Evolutionary conservation across 345 rosid genomes (phyloP).

Genomic region (Pistacia integerrima): DNA sequence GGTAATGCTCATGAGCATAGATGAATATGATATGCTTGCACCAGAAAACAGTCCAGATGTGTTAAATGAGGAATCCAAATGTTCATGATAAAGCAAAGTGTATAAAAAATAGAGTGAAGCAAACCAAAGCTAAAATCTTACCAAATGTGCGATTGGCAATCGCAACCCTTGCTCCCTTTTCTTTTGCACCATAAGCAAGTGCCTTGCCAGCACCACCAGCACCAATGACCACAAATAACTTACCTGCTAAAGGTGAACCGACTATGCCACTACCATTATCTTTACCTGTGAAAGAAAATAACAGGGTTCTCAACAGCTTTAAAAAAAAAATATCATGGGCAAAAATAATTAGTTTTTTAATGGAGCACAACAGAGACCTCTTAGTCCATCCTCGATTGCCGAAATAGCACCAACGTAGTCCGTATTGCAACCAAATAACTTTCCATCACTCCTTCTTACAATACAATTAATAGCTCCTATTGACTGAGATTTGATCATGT

Average conservation of each 20-base stretch:
- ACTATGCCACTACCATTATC: constrained; percentile 28
- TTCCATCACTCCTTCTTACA: constrained; percentile 75
- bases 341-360: constrained; percentile 10
- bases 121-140: constrained; percentile 27
- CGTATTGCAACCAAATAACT: constrained; percentile 79
- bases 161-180: constrained; percentile 80
- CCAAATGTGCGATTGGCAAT: constrained; percentile 92
- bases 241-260: constrained; percentile 72
- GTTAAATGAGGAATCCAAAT: not conserved
- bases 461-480: constrained; percentile 97
- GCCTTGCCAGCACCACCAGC: constrained; percentile 98
- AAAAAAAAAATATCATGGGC: constrained; percentile 16
- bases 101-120: not conserved
- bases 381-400: constrained; percentile 92
- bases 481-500: constrained; percentile 50
- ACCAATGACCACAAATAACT: constrained; percentile 86
- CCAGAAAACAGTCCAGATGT: not conserved
- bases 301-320: constrained; percentile 5
- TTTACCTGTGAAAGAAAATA: constrained; percentile 43
- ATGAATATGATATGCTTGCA: constrained; percentile 1
- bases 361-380: constrained; percentile 46
- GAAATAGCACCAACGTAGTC: constrained; percentile 94
- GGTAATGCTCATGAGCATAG: not conserved
- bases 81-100: not conserved
- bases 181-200: constrained; percentile 93